Evolutionary conservation across 768 basidiomycete species (phyloP).

Genomic region (Leccinum rimulosum): DNA sequence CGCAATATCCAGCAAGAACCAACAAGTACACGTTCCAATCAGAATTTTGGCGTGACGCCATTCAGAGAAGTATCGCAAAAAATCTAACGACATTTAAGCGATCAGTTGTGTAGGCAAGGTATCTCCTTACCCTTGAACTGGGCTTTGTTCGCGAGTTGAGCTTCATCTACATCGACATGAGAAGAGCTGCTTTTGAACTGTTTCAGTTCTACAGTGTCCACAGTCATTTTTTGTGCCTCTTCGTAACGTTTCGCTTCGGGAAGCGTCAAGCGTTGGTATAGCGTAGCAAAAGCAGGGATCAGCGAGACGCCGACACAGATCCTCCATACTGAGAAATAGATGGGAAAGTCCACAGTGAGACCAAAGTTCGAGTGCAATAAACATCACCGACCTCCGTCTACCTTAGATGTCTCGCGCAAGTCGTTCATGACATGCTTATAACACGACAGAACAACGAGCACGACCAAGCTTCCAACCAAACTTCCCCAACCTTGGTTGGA

Average conservation of each 20-base stretch:
- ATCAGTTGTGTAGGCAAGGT: neutral
- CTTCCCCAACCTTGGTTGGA: slow-evolving; percentile 79
- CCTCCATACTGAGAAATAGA: slow-evolving; percentile 56
- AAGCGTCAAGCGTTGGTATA: slow-evolving; percentile 74
- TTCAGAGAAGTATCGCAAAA: slow-evolving; percentile 64
- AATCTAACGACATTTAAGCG: slow-evolving; percentile 40
- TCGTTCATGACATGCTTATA: slow-evolving; percentile 66
- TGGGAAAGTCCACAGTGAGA: neutral
- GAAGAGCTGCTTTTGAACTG: slow-evolving; percentile 24
- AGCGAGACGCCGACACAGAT: slow-evolving; percentile 74
- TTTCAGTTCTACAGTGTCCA: slow-evolving; percentile 32
- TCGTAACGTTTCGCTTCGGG: slow-evolving; percentile 62
- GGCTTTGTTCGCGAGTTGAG: slow-evolving; percentile 40
- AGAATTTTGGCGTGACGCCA: slow-evolving; percentile 69
- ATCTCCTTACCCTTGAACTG: slow-evolving; percentile 46
- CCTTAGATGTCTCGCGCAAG: slow-evolving; percentile 55
- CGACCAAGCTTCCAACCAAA: slow-evolving; percentile 58
- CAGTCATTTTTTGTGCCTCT: slow-evolving; percentile 35
- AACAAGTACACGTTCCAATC: slow-evolving; percentile 63
- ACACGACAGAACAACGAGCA: slow-evolving; percentile 59
- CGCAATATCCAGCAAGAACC: slow-evolving; percentile 79
- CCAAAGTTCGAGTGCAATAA: neutral
- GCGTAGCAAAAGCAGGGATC: slow-evolving; percentile 68
- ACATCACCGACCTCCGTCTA: slow-evolving; percentile 58
- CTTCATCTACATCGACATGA: slow-evolving; percentile 2